These are phyloP conservation scores for Citeromyces hawaiiensis DNA, from an alignment of 1,139 yeast genomes.

Conservation along the genomic window DNA sequence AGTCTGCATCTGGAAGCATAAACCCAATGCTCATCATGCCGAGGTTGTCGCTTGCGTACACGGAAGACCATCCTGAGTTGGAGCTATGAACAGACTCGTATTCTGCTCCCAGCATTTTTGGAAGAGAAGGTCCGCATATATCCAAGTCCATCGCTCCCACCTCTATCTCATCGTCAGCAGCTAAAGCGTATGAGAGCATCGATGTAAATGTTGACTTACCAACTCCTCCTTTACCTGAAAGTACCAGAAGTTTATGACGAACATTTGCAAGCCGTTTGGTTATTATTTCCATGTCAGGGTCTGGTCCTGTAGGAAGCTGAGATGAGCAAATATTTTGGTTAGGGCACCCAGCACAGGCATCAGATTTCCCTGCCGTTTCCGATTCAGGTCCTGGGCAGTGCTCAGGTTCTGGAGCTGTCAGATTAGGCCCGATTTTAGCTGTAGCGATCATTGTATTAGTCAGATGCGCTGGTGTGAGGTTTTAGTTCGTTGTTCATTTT, in stretches of 20 bases:
- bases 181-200: slow-evolving; percentile 91
- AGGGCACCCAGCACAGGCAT: slow-evolving; percentile 92
- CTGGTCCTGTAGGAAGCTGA: slow-evolving; percentile 81
- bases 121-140: slow-evolving; percentile 95
- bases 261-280: slow-evolving; percentile 53
- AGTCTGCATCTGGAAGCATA: slow-evolving; percentile 87
- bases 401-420: slow-evolving; percentile 60
- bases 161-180: slow-evolving; percentile 77
- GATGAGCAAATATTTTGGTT: slow-evolving; percentile 84
- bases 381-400: slow-evolving; percentile 99
- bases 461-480: no score
- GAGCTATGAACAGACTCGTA: slow-evolving; percentile 84
- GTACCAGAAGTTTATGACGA: slow-evolving; percentile 70
- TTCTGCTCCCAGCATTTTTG: slow-evolving; percentile 86
- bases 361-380: slow-evolving; percentile 84
- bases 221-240: slow-evolving; percentile 97
- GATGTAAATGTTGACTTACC: slow-evolving; percentile 95
- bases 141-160: slow-evolving; percentile 96
- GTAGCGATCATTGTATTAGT: slow-evolving; percentile 3
- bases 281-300: slow-evolving; percentile 82
- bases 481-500: no score
- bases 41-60: slow-evolving; percentile 85
- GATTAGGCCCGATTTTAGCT: slow-evolving; percentile 15
- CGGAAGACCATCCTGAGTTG: slow-evolving; percentile 93
- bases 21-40: slow-evolving; percentile 95